These are phyloP conservation scores for Blastobotrys americana DNA, from an alignment of 805 yeast species.

Conservation along the genomic window DNA sequence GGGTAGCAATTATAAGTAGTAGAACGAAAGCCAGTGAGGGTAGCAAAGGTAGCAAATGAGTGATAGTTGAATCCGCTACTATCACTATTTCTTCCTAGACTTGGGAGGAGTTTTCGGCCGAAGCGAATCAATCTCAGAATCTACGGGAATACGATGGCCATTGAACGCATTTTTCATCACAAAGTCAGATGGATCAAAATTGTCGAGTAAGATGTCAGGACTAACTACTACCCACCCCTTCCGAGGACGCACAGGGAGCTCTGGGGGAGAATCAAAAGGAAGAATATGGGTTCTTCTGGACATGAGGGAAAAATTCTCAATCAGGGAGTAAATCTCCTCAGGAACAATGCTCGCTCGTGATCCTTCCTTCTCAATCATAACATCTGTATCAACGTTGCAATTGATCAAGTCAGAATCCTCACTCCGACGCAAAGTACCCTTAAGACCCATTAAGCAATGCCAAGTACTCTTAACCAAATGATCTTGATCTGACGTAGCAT, in stretches of 20 bases:
- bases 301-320: slow-evolving; percentile 83
- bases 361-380: slow-evolving; percentile 53
- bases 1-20: too few relatives aligned
- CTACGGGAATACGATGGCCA: slow-evolving; percentile 57
- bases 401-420: slow-evolving; percentile 79
- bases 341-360: slow-evolving; percentile 47
- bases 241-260: slow-evolving; percentile 59
- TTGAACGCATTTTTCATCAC: slow-evolving; percentile 36
- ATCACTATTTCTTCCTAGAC: slow-evolving; percentile 3
- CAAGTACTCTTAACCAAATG: slow-evolving; percentile 62
- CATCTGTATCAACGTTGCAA: slow-evolving; percentile 87
- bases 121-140: slow-evolving; percentile 65
- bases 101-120: slow-evolving; percentile 75
- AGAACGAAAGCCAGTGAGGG: too few relatives aligned
- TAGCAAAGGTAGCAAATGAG: too few relatives aligned
- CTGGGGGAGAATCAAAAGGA: slow-evolving; percentile 55
- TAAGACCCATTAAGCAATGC: slow-evolving; percentile 98
- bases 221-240: slow-evolving; percentile 89
- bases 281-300: slow-evolving; percentile 78
- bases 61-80: too few relatives aligned
- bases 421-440: slow-evolving; percentile 86
- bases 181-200: slow-evolving; percentile 48
- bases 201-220: slow-evolving; percentile 73
- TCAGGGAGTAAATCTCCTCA: slow-evolving; percentile 64
- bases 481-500: slow-evolving; percentile 35